phyloP scores from a whole-genome alignment of 2,329 filamentous ascomycete genomes.

The Teratosphaeria viscida region DNA sequence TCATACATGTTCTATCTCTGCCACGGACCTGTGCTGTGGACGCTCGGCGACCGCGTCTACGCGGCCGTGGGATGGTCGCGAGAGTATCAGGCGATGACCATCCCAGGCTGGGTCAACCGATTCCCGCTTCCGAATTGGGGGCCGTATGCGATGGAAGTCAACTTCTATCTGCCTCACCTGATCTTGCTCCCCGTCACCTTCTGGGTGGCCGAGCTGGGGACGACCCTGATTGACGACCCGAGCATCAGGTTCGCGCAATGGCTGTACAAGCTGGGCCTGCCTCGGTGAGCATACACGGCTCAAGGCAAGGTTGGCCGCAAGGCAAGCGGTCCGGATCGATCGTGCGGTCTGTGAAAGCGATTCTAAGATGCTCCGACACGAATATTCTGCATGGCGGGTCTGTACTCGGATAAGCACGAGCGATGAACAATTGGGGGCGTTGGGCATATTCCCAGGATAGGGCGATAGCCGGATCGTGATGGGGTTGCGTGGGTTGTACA shows the following conservation, averaged over 20 bases:
- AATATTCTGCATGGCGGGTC: neutral
- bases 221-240: constrained; percentile 48
- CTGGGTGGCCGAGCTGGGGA: constrained; percentile 48
- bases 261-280: constrained; percentile 41
- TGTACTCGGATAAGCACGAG: neutral
- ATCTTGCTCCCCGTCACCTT: constrained; percentile 51
- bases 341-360: neutral
- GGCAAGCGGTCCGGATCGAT: neutral
- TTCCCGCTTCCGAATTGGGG: constrained; percentile 46
- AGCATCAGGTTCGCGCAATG: constrained; percentile 48
- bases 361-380: neutral
- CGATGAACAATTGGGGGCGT: neutral
- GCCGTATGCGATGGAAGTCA: constrained; percentile 50
- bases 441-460: neutral
- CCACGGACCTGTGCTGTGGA: constrained; percentile 52
- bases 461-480: neutral
- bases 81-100: constrained; percentile 38
- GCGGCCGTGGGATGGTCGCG: constrained; percentile 48
- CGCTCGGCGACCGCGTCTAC: constrained; percentile 54
- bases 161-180: constrained; percentile 50
- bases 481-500: neutral
- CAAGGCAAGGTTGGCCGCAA: neutral
- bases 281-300: neutral
- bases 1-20: constrained; percentile 55
- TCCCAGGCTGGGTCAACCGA: constrained; percentile 48